phyloP scores from a whole-genome alignment of 805 yeast species.

The Jamesozyma gamospora region DNA sequence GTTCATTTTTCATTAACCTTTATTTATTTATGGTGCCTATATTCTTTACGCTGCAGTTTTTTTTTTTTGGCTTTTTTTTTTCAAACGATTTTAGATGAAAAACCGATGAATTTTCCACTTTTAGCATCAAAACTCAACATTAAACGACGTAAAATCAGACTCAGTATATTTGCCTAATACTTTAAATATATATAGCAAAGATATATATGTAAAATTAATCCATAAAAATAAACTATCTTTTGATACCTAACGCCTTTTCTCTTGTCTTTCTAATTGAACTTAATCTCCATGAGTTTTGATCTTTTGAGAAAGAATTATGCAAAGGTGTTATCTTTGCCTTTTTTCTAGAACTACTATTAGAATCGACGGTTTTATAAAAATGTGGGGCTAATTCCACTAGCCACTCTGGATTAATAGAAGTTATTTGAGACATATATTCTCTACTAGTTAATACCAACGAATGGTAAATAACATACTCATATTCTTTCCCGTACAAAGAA shows the following conservation, averaged over 20 bases:
- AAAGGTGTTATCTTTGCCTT: conserved; percentile 66
- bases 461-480: conserved; percentile 76
- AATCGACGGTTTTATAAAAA: conserved; percentile 58
- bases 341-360: conserved; percentile 42
- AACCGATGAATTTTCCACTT: no score
- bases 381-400: conserved; percentile 58
- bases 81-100: no score
- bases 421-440: conserved; percentile 87
- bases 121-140: no score
- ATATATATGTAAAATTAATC: no score
- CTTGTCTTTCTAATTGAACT: conserved; percentile 34
- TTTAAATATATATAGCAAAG: no score
- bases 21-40: no score
- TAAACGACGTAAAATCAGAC: no score
- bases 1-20: no score
- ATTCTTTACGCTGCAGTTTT: no score
- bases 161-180: no score
- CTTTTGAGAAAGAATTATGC: conserved; percentile 46
- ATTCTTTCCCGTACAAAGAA: conserved; percentile 47
- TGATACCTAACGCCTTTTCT: conserved; percentile 25
- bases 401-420: conserved; percentile 78
- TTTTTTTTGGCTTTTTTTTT: no score
- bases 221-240: conserved; percentile 8
- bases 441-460: conserved; percentile 71
- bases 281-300: conserved; percentile 69